phyloP scores from a whole-genome alignment of 805 yeast genomes.

The Brettanomyces anomalus region DNA sequence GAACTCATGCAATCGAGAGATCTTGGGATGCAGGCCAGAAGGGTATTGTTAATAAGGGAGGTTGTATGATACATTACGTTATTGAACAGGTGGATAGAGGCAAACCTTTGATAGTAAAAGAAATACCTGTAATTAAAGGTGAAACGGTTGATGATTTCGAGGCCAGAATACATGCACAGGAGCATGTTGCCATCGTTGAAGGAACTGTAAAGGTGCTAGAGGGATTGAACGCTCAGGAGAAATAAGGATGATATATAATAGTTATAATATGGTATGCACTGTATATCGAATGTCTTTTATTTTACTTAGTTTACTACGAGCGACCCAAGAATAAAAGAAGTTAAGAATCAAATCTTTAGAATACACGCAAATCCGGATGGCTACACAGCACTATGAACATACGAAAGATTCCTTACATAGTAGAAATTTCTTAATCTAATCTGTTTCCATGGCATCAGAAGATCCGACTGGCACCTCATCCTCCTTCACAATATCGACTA shows the following conservation, averaged over 20 bases:
- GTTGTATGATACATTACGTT: conserved; percentile 96
- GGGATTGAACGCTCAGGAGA: conserved; percentile 17
- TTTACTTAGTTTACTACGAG: too few species aligned
- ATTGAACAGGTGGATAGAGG: conserved; percentile 94
- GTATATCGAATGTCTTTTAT: too few species aligned
- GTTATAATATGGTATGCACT: not conserved
- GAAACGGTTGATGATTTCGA: conserved; percentile 80
- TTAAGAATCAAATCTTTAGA: too few species aligned
- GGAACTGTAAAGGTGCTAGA: conserved; percentile 64
- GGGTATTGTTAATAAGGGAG: conserved; percentile 69
- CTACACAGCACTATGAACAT: not conserved
- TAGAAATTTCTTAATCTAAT: not conserved
- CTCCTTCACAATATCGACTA: conserved; percentile 64
- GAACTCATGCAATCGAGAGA: conserved; percentile 93
- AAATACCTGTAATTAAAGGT: conserved; percentile 58
- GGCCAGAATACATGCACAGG: conserved; percentile 69
- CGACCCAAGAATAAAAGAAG: too few species aligned
- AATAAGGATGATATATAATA: not conserved
- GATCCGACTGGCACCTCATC: conserved; percentile 18
- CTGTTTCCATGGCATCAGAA: conserved; percentile 3
- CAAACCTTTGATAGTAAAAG: conserved; percentile 76
- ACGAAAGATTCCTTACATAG: not conserved
- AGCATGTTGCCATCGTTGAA: conserved; percentile 89
- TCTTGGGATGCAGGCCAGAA: conserved; percentile 94
- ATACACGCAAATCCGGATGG: too few species aligned